Percentiles rank a stretch among this genome's conserved stretches.
These are phyloP conservation scores for Tardiomyces depauwii DNA, from an alignment of 1,139 yeast genomes.

Conservation along the genomic window DNA sequence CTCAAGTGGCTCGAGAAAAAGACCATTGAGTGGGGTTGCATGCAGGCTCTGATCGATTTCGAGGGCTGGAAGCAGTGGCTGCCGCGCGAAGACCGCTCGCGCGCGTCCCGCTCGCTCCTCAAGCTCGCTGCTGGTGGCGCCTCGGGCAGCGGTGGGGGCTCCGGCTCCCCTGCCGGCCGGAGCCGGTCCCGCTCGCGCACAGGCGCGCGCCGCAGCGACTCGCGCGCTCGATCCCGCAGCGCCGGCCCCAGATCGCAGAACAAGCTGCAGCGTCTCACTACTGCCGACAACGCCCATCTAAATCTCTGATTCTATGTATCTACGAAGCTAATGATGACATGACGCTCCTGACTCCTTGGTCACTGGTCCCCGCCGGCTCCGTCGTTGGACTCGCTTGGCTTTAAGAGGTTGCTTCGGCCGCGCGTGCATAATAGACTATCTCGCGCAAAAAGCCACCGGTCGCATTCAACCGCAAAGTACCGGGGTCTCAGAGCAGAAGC, in stretches of 20 bases:
- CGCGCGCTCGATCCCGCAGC: too few relatives aligned
- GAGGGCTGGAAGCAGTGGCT: constrained; percentile 93
- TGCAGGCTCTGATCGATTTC: constrained; percentile 95
- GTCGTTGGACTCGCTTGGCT: too few relatives aligned
- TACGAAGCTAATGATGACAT: too few relatives aligned
- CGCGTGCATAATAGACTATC: too few relatives aligned
- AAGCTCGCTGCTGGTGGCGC: not conserved
- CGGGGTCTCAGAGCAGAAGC: too few relatives aligned
- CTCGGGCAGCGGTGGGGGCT: not conserved
- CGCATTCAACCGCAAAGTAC: too few relatives aligned
- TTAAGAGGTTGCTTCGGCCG: too few relatives aligned
- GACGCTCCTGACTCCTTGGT: too few relatives aligned
- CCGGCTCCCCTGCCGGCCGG: not conserved
- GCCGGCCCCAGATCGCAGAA: not conserved
- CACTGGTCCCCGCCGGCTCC: too few relatives aligned
- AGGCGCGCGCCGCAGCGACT: not conserved
- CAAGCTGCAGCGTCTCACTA: not conserved
- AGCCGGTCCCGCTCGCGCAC: not conserved
- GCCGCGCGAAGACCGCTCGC: not conserved
- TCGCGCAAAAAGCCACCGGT: too few relatives aligned
- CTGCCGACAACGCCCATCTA: not conserved
- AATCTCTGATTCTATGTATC: too few relatives aligned
- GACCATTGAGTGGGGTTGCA: constrained; percentile 84
- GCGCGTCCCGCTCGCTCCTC: not conserved
- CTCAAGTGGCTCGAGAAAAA: constrained; percentile 89